Evolutionary conservation across 140 eudicot genomes (phyloP).

Genomic region (Bidens hawaiensis): DNA sequence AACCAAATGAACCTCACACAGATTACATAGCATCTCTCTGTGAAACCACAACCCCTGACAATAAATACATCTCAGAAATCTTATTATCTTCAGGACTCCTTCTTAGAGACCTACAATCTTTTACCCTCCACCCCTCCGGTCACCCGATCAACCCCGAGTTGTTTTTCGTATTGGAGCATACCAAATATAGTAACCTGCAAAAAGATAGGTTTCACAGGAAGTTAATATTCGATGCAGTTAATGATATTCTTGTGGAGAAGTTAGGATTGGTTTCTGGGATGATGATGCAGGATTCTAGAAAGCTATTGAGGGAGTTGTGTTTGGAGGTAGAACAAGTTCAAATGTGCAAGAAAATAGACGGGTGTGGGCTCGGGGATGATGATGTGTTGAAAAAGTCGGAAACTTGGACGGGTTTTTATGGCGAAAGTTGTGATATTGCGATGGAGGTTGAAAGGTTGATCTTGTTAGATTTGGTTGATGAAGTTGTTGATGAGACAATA

Average conservation of each 20-base stretch:
- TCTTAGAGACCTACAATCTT: conserved; percentile 69
- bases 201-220: conserved; percentile 56
- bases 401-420: conserved; percentile 47
- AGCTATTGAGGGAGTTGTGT: conserved; percentile 73
- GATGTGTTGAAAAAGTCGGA: conserved; percentile 42
- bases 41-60: conserved; percentile 64
- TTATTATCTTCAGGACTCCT: conserved; percentile 83
- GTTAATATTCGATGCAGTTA: conserved; percentile 67
- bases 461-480: conserved; percentile 68
- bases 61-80: conserved; percentile 80
- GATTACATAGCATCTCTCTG: conserved; percentile 87
- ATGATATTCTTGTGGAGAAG: conserved; percentile 60
- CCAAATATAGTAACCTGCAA: conserved; percentile 41
- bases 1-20: conserved; percentile 67
- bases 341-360: conserved; percentile 17
- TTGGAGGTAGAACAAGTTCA: conserved; percentile 49
- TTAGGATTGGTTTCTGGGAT: conserved; percentile 32
- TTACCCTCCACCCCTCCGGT: conserved; percentile 69
- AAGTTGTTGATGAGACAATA: conserved; percentile 33
- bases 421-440: conserved; percentile 44
- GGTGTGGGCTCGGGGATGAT: neutral
- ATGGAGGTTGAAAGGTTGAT: conserved; percentile 64
- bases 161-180: conserved; percentile 80
- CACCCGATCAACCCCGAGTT: conserved; percentile 77
- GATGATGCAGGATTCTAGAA: conserved; percentile 42